A percentile compares a stretch with the other conserved stretches of the same genome.
phyloP scores from a whole-genome alignment of 768 basidiomycete genomes.

The Termitomyces sp. region DNA sequence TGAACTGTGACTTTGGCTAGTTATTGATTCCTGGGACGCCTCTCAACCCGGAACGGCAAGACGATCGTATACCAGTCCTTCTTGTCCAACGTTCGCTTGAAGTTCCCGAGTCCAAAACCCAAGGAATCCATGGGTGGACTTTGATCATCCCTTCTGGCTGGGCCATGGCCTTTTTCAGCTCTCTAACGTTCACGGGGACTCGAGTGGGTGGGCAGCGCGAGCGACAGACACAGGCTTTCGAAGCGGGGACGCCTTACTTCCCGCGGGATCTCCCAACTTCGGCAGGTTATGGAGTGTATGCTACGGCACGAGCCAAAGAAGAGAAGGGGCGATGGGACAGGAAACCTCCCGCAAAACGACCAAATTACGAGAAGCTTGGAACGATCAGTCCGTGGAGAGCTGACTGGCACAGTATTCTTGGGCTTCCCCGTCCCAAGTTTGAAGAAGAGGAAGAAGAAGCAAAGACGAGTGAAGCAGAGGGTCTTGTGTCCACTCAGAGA shows the following conservation, averaged over 20 bases:
- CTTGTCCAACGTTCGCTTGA: slow-evolving; percentile 77
- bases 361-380: slow-evolving; percentile 61
- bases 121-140: slow-evolving; percentile 79
- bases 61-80: slow-evolving; percentile 79
- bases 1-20: slow-evolving; percentile 36
- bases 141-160: slow-evolving; percentile 84
- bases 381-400: slow-evolving; percentile 69
- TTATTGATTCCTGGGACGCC: slow-evolving; percentile 66
- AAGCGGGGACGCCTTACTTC: slow-evolving; percentile 69
- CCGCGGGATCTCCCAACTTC: slow-evolving; percentile 77
- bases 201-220: slow-evolving; percentile 85
- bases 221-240: slow-evolving; percentile 73
- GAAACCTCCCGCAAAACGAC: slow-evolving; percentile 84
- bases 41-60: slow-evolving; percentile 61
- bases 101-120: slow-evolving; percentile 21
- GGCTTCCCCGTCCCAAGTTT: slow-evolving; percentile 23
- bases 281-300: slow-evolving; percentile 45
- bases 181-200: slow-evolving; percentile 77
- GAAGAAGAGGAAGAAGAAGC: slow-evolving; percentile 10
- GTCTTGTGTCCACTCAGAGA: slow-evolving; percentile 54
- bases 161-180: slow-evolving; percentile 85
- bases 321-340: slow-evolving; percentile 65
- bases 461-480: slow-evolving; percentile 15
- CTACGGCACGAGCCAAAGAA: slow-evolving; percentile 39
- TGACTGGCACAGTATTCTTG: slow-evolving; percentile 73